A percentile compares a stretch with the other conserved stretches of the same genome.
These are phyloP conservation scores for Trichoderma sp. DNA, from an alignment of 2,329 filamentous ascomycete species.

Conservation along the genomic window DNA sequence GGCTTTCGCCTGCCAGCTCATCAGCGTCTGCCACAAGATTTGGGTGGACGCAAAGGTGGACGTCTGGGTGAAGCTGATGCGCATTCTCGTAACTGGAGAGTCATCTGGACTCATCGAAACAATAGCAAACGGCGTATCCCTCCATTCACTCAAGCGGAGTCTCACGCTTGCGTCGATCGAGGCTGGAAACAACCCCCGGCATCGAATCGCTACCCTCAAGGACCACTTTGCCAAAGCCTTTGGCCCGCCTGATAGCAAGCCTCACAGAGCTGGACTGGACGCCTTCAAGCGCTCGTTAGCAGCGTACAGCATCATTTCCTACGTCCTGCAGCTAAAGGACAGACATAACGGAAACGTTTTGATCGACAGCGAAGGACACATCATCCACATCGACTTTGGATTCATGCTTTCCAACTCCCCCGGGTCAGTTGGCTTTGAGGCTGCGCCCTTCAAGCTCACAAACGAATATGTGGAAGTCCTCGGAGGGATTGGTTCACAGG, in stretches of 20 bases:
- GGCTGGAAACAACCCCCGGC: conserved; percentile 69
- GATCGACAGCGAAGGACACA: conserved; percentile 82
- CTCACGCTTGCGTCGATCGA: conserved; percentile 75
- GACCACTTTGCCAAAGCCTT: conserved; percentile 84
- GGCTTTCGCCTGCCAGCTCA: conserved; percentile 83
- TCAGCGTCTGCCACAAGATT: conserved; percentile 77
- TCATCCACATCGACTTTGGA: conserved; percentile 86
- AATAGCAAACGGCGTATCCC: conserved; percentile 84
- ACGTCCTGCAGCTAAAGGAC: conserved; percentile 82
- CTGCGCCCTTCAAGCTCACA: conserved; percentile 83
- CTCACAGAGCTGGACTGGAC: conserved; percentile 71
- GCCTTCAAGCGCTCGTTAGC: conserved; percentile 81
- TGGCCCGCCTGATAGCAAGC: conserved; percentile 67
- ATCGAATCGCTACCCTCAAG: conserved; percentile 75
- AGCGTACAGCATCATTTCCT: conserved; percentile 83
- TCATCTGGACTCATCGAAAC: conserved; percentile 84
- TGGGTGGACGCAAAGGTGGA: conserved; percentile 73
- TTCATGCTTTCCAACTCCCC: conserved; percentile 89
- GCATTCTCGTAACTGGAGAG: conserved; percentile 82
- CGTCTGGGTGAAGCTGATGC: conserved; percentile 89
- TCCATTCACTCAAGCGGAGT: conserved; percentile 81
- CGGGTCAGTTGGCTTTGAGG: conserved; percentile 81
- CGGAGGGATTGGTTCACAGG: conserved; percentile 68
- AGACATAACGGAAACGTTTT: conserved; percentile 85
- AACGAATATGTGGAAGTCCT: conserved; percentile 84